Base-by-base conservation (phyloP, 257 asterid species). In the Schizonepeta tenuifolia region DNA sequence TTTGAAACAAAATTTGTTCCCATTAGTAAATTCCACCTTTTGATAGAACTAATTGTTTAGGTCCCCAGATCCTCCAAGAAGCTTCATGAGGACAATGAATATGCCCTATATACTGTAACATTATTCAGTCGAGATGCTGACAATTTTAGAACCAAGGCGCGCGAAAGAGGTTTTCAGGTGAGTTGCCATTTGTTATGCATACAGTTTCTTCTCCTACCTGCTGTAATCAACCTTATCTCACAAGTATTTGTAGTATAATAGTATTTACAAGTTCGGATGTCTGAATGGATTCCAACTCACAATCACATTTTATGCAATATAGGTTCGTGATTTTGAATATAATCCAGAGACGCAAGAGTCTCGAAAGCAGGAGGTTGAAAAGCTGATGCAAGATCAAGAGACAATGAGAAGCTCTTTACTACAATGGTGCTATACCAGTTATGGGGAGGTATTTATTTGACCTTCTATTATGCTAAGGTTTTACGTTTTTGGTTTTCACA, bases 61-160 rank as follows among this genome's bases (percentile, higher is more conserved):
- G 99, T 91, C 75, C 99, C 99, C 79, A 89, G 97, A 88, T 91
- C 97, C 78, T 89, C 97, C 77, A 91, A 91, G 93, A 86, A 87
- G 81, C 93, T 94, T 53, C 86, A 83, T 33, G 97, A 90, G 86
- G 97, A 93, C 87, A 93, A 84, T 74, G 98, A 93, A 74, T 93
- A 93, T 83, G 92, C 95, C 43, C 90, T 93, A 7, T 89, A 85
- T 81, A 85, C 95, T 61, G 97, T 89, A 40, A 87, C 92, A 75
- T 84, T 94, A 80, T 94, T 91, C 82, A 87, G 49, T 72, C 96
- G 99, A 33, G 97, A 94, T 88, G 97, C 97, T 76, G 99, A 94
- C 89, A 94, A 91, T 81, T 94, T 91, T 70, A 87, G 88, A 84
- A 83, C 75, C 47, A 91, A 91, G 87, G 96, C 95, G 13, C 89